Percentiles rank a stretch among this genome's conserved stretches.
phyloP scores from a whole-genome alignment of 1,284 basidiomycete species.

The Leccinum pachyderme region DNA sequence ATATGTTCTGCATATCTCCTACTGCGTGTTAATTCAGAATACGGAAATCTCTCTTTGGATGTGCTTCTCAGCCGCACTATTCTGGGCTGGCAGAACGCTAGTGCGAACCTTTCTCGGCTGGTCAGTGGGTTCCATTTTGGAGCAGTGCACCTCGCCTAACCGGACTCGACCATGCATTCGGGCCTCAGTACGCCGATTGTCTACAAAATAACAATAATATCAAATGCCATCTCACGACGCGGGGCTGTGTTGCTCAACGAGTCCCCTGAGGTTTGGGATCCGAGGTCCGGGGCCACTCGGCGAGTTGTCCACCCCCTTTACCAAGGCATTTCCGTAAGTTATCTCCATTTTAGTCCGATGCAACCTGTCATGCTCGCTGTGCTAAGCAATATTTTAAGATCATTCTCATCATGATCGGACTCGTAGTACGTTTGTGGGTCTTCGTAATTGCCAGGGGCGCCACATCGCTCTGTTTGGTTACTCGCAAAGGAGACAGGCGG shows the following conservation, averaged over 20 bases:
- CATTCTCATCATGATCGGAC: conserved; percentile 19
- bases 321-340: conserved; percentile 16
- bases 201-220: conserved; percentile 16
- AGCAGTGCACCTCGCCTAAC: conserved; percentile 11
- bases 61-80: conserved; percentile 25
- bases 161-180: conserved; percentile 23
- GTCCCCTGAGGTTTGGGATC: conserved; percentile 4
- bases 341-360: conserved; percentile 14
- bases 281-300: conserved; percentile 7
- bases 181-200: conserved; percentile 24
- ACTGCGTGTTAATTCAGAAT: conserved; percentile 6
- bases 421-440: conserved; percentile 19
- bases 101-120: conserved; percentile 25
- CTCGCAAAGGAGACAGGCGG: conserved; percentile 25
- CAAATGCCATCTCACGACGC: conserved; percentile 18
- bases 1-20: conserved; percentile 15
- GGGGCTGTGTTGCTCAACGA: conserved; percentile 12
- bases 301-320: conserved; percentile 6
- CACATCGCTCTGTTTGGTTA: conserved; percentile 22
- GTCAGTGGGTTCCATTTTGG: conserved; percentile 11
- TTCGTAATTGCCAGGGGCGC: conserved; percentile 27
- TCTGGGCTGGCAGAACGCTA: conserved; percentile 24
- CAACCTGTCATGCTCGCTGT: conserved; percentile 15
- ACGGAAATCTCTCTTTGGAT: conserved; percentile 13
- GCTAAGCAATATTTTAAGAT: conserved; percentile 12